These are phyloP conservation scores for Nicotiana otophora DNA, from an alignment of 257 asterid genomes.

Conservation along the genomic window DNA sequence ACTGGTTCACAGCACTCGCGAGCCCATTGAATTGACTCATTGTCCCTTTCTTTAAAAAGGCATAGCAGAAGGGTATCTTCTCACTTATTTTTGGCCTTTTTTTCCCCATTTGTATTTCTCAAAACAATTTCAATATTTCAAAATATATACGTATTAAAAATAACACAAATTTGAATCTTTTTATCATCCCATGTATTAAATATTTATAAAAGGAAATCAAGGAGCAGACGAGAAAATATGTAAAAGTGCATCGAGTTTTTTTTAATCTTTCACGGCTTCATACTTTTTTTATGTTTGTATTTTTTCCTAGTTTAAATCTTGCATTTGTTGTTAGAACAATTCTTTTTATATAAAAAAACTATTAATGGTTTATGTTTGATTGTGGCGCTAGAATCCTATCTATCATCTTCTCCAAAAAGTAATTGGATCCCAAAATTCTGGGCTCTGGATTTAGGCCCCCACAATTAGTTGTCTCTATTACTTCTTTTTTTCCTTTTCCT, in stretches of 20 bases:
- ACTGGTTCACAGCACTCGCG: slow-evolving; percentile 11
- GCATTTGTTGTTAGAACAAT: not conserved
- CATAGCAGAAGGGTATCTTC: not conserved
- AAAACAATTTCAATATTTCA: not conserved
- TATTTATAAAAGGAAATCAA: not conserved
- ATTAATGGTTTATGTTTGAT: not conserved
- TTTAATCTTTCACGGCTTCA: not conserved
- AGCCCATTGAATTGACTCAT: slow-evolving; percentile 8
- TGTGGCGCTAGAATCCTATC: not conserved
- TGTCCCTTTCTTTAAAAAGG: slow-evolving; percentile 22
- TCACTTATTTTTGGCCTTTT: slow-evolving; percentile 17
- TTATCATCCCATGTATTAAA: not conserved
- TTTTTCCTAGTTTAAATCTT: not conserved
- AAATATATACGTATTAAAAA: not conserved
- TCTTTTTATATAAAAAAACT: not conserved
- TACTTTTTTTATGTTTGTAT: no score
- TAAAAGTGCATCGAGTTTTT: not conserved
- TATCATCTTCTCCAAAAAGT: slow-evolving; percentile 25
- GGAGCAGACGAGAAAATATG: not conserved
- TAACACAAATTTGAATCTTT: not conserved
- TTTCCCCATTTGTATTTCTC: slow-evolving; percentile 9
- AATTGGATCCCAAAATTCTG: slow-evolving; percentile 5
- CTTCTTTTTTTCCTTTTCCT: not conserved
- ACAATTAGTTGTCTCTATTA: not conserved
- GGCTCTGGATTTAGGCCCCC: not conserved